Conservation (phyloP, 73 alveolate genomes). For the Paramecium sexaurelia region DNA sequence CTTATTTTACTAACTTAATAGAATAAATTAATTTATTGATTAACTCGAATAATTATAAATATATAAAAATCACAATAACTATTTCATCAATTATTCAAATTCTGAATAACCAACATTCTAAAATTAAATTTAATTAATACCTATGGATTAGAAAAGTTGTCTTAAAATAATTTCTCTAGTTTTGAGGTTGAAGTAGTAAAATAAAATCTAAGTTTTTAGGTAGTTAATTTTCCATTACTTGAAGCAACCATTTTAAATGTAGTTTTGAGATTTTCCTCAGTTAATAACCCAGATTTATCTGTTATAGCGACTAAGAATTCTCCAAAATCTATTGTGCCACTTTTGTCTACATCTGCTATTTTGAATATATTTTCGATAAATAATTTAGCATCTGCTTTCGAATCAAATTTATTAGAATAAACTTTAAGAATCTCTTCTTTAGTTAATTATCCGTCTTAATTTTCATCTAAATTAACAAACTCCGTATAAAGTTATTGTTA, state of each 20-base stretch:
- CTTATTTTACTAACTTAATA: no score
- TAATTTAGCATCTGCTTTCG: not conserved
- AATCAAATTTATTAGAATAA: not conserved
- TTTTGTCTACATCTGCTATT: conserved; percentile 32
- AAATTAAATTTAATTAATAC: not conserved
- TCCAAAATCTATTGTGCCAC: conserved; percentile 32
- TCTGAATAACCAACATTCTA: conserved; percentile 2
- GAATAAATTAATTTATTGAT: no score
- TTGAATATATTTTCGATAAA: not conserved
- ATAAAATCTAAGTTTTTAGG: not conserved
- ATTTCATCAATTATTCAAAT: not conserved
- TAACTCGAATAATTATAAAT: not conserved
- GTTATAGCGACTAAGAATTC: conserved; percentile 26
- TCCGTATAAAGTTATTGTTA: not conserved
- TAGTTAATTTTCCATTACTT: not conserved
- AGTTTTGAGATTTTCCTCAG: not conserved
- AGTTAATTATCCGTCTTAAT: not conserved
- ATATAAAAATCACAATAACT: not conserved
- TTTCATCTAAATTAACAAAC: conserved; percentile 2
- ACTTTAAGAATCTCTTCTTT: not conserved
- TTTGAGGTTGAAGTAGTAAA: not conserved
- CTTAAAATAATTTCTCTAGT: not conserved
- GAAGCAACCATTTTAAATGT: conserved; percentile 26
- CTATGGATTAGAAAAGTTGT: not conserved
- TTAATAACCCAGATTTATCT: conserved; percentile 10